Conservation (phyloP, 1,284 basidiomycete species). For the Cryptococcus sp. region DNA sequence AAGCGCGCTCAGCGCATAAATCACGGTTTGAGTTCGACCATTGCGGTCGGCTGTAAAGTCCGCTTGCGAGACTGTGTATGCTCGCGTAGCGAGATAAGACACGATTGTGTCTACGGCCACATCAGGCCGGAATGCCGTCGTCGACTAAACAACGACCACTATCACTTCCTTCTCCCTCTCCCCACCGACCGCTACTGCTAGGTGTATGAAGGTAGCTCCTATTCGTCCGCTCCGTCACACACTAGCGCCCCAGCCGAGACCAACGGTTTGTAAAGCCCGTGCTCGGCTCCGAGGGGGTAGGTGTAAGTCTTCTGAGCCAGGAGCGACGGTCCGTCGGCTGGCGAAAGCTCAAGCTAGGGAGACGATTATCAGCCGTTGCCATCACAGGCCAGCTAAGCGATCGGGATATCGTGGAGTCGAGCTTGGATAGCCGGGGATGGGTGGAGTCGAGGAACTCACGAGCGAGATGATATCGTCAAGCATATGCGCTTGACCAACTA, state of each 20-base stretch:
- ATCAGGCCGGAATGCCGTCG: not conserved
- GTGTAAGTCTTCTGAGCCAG: slow-evolving; percentile 73
- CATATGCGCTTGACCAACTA: slow-evolving; percentile 88
- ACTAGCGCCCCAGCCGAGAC: slow-evolving; percentile 13
- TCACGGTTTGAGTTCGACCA: too few relatives aligned
- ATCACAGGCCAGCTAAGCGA: not conserved
- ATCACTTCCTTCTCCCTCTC: not conserved
- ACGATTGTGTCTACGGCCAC: not conserved
- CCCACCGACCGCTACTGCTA: not conserved
- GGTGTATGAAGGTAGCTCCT: not conserved
- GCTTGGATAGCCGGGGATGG: not conserved
- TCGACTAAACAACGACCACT: not conserved
- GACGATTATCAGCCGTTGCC: not conserved
- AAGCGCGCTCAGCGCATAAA: too few relatives aligned
- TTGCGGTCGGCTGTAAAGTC: too few relatives aligned
- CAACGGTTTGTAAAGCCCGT: slow-evolving; percentile 61
- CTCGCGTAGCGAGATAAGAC: not conserved
- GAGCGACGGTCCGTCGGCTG: slow-evolving; percentile 55
- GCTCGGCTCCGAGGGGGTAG: slow-evolving; percentile 78
- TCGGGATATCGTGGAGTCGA: too few relatives aligned
- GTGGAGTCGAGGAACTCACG: slow-evolving; percentile 55
- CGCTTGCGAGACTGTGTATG: too few relatives aligned
- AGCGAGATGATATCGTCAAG: slow-evolving; percentile 86
- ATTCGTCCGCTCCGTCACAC: not conserved
- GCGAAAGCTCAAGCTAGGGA: slow-evolving; percentile 63